These are phyloP conservation scores for Aspergillus olivimuriae DNA, from an alignment of 495 filamentous ascomycete genomes.

Conservation along the genomic window DNA sequence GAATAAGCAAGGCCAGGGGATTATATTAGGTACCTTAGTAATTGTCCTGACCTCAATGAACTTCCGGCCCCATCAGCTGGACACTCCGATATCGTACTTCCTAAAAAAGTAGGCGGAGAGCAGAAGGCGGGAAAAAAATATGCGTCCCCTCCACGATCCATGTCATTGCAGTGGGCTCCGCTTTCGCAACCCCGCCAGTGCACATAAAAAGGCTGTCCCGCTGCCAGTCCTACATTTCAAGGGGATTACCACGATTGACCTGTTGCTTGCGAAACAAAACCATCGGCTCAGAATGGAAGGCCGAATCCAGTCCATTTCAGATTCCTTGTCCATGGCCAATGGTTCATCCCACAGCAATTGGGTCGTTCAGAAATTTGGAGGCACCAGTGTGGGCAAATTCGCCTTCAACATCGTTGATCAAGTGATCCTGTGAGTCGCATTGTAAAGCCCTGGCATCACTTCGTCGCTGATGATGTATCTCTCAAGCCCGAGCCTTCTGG, in stretches of 20 bases:
- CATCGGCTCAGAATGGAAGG: constrained; percentile 12
- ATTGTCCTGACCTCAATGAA: neutral
- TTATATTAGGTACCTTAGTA: neutral
- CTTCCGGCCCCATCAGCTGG: neutral
- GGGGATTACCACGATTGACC: too few relatives aligned
- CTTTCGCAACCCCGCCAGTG: constrained; percentile 30
- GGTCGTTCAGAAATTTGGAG: constrained; percentile 85
- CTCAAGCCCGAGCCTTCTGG: constrained; percentile 55
- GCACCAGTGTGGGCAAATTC: constrained; percentile 69
- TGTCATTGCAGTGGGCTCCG: constrained; percentile 19
- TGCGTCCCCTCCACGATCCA: constrained; percentile 1
- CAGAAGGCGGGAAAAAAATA: constrained; percentile 13
- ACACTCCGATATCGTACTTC: constrained; percentile 9
- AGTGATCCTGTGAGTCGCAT: constrained; percentile 58
- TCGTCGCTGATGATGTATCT: constrained; percentile 3
- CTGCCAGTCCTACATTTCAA: constrained; percentile 4
- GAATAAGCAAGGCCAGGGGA: too few relatives aligned
- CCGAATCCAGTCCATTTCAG: constrained; percentile 8
- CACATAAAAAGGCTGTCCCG: constrained; percentile 19
- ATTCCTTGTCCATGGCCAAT: constrained; percentile 10
- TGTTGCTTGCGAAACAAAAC: constrained; percentile 1
- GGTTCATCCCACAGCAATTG: constrained; percentile 37
- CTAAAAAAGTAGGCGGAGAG: constrained; percentile 22
- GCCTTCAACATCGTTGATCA: constrained; percentile 64
- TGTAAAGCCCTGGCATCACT: neutral